A percentile compares a stretch with the other conserved stretches of the same genome.
Evolutionary conservation across 805 yeast species (phyloP).

Genomic region (Diddensiella transvaalensis): DNA sequence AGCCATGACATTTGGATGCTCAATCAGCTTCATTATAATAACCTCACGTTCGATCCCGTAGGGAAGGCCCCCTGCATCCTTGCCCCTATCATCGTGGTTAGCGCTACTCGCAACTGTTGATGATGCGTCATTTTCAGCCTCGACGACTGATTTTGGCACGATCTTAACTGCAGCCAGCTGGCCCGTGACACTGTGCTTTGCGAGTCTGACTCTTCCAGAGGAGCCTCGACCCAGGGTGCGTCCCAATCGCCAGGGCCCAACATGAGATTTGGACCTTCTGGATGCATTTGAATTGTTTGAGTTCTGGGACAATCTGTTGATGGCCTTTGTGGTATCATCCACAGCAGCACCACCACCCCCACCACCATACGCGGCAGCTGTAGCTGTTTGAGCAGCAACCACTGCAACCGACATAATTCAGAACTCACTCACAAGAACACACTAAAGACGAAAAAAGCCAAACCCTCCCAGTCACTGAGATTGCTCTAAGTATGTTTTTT

Average conservation of each 20-base stretch:
- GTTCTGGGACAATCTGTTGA: conserved; percentile 46
- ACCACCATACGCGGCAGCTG: background rate
- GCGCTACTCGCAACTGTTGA: conserved; percentile 6
- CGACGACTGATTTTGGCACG: conserved; percentile 79
- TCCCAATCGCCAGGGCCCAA: conserved; percentile 97
- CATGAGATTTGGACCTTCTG: conserved; percentile 51
- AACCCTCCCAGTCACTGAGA: too few relatives aligned
- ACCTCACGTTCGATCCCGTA: conserved; percentile 97
- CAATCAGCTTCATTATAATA: conserved; percentile 81
- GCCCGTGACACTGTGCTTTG: conserved; percentile 79
- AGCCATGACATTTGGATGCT: conserved; percentile 91
- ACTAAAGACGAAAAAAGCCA: too few relatives aligned
- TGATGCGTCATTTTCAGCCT: conserved; percentile 34
- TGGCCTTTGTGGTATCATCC: background rate
- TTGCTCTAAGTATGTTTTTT: too few relatives aligned
- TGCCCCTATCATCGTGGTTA: conserved; percentile 9
- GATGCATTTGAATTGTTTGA: conserved; percentile 35
- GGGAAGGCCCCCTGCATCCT: conserved; percentile 65
- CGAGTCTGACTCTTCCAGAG: conserved; percentile 90
- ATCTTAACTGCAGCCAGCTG: conserved; percentile 95
- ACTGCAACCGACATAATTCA: background rate
- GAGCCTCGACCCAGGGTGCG: conserved; percentile 95
- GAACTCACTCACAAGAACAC: too few relatives aligned
- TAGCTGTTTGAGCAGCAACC: background rate
- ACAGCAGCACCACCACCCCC: background rate